Evolutionary conservation across 352 stramenopile species (phyloP), one percentile per base, ranked within the genome.

Genomic region (Pythium monospermum): DNA sequence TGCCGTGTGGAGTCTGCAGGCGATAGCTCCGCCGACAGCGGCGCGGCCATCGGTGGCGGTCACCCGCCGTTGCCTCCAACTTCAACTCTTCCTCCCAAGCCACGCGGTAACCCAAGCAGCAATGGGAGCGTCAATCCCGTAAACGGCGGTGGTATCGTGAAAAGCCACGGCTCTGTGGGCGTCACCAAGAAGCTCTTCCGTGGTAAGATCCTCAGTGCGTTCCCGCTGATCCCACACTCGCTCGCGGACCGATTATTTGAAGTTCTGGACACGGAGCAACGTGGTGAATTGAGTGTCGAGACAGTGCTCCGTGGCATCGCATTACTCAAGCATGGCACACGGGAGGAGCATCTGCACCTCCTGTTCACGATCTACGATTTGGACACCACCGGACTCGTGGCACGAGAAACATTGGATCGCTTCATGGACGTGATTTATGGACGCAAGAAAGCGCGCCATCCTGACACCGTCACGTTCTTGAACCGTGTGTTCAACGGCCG

Each of bases 381-480:
- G n/a, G 76, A 91, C 44, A 53, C 48, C 12, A 69, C 66, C 3
- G 75, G 77, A 16, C 64, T 81, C 23, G 61, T 94, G n/a, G 61
- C 79, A 33, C 66, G 78, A 16, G 83, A 90, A 30, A 61, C 85
- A 22, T 59, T 94, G 30, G 71, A 87, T 26, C 70, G 75, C 11
- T 94, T 94, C 58, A 87, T 91, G 74, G 79, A 91, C 53, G 81
- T 94, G 38, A 76, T 94, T 15, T 94, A 92, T 44, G 83, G 83
- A 21, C 71, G 76, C 13, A 70, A 64, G 30, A 57, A 69, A 2
- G 73, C 81, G 0, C 66, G 79, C 4, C 55, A 57, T 41, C 21
- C n/a, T 7, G 50, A 63, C 0, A 87, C 77, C 1, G 66, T 87
- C 1, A 49, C 40, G 21, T 83, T 90, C 31, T 47, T 94, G 27